phyloP scores from a whole-genome alignment of 2,329 filamentous ascomycete species.

The Ophiosphaerella korrae region DNA sequence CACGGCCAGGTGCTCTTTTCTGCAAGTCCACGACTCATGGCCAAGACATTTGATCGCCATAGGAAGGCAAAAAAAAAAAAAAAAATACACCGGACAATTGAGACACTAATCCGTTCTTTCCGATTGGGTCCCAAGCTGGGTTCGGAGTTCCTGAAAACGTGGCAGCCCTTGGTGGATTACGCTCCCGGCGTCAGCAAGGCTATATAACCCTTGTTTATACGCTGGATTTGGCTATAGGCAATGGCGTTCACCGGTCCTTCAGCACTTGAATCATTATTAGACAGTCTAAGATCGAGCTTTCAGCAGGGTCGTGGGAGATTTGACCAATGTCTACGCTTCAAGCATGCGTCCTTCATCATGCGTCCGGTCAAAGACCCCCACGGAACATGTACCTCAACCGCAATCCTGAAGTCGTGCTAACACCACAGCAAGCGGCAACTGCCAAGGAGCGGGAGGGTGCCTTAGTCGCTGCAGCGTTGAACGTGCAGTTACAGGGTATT shows the following conservation, averaged over 20 bases:
- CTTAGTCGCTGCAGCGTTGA: not conserved
- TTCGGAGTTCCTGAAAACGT: slow-evolving; percentile 4
- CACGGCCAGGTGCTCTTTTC: too few species aligned
- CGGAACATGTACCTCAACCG: not conserved
- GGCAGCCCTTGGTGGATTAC: slow-evolving; percentile 10
- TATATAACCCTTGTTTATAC: not conserved
- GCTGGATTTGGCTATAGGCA: not conserved
- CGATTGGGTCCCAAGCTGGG: slow-evolving; percentile 3
- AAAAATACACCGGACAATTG: not conserved
- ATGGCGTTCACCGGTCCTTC: slow-evolving; percentile 1
- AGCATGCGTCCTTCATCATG: too few species aligned
- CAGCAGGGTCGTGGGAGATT: not conserved
- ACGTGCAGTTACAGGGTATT: not conserved
- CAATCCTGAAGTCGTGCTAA: not conserved
- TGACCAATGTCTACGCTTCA: too few species aligned
- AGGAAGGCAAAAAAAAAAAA: slow-evolving; percentile 8
- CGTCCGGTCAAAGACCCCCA: too few species aligned
- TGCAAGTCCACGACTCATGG: too few species aligned
- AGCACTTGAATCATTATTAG: not conserved
- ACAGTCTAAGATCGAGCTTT: not conserved
- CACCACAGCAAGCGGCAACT: slow-evolving; percentile 1
- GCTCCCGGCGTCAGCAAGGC: slow-evolving; percentile 2
- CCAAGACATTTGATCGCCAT: not conserved
- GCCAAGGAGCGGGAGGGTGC: slow-evolving; percentile 6
- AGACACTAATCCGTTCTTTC: not conserved